Evolutionary conservation across 352 stramenopile genomes (phyloP).

Genomic region (Heterotrichella gracilis): DNA sequence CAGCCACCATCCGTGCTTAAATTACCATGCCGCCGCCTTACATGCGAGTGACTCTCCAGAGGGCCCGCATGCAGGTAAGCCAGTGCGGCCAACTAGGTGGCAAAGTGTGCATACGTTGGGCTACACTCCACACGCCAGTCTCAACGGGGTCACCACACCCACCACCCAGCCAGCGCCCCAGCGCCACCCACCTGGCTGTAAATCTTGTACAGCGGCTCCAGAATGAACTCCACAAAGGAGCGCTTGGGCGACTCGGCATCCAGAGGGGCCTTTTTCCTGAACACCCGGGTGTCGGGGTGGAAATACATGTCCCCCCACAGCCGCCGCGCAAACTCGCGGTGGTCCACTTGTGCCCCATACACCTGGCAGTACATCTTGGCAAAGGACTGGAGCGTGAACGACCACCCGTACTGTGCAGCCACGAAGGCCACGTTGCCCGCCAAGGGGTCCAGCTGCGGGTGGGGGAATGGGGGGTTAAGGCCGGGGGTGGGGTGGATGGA

Average conservation of each 20-base stretch:
- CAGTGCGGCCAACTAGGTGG: too few relatives aligned
- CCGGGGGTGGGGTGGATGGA: constrained; percentile 8
- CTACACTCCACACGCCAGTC: too few relatives aligned
- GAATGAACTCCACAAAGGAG: constrained; percentile 83
- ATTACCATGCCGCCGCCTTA: too few relatives aligned
- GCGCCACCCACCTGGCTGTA: constrained; percentile 65
- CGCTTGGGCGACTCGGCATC: constrained; percentile 22
- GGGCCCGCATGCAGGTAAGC: too few relatives aligned
- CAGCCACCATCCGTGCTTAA: too few relatives aligned
- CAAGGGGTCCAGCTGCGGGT: constrained; percentile 40
- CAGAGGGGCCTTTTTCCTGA: constrained; percentile 48
- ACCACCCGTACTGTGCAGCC: constrained; percentile 68
- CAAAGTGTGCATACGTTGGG: too few relatives aligned
- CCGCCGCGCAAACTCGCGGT: constrained; percentile 40
- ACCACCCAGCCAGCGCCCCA: too few relatives aligned
- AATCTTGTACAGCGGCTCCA: constrained; percentile 92
- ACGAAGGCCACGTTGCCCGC: constrained; percentile 86
- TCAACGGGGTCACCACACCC: too few relatives aligned
- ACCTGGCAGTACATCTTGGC: constrained; percentile 36
- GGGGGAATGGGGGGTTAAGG: too few relatives aligned
- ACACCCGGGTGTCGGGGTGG: constrained; percentile 49
- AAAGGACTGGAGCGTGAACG: constrained; percentile 78
- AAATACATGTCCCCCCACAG: constrained; percentile 93
- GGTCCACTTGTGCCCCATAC: constrained; percentile 29
- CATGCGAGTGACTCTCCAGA: too few relatives aligned